phyloP scores from a whole-genome alignment of 2,329 filamentous ascomycete genomes.

The Penicillium sp. region DNA sequence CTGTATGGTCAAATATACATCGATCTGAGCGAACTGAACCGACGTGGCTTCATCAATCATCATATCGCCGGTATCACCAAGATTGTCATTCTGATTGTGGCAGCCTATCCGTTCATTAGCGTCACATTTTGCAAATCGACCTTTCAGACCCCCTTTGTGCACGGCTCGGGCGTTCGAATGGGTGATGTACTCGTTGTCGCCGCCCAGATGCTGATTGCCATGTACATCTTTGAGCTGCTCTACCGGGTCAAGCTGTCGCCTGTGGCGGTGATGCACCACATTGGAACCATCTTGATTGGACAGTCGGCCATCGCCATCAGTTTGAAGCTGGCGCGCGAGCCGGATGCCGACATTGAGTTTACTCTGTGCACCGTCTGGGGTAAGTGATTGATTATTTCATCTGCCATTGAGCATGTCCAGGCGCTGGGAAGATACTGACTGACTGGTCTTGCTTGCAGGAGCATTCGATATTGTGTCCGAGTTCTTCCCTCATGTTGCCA shows the following conservation, averaged over 20 bases:
- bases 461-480: constrained; percentile 49
- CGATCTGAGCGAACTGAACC: constrained; percentile 35
- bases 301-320: constrained; percentile 45
- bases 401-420: neutral
- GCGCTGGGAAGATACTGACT: too few relatives aligned
- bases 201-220: constrained; percentile 45
- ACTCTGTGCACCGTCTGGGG: constrained; percentile 42
- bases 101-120: constrained; percentile 44
- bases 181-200: constrained; percentile 44
- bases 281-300: constrained; percentile 43
- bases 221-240: constrained; percentile 49
- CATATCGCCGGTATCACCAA: constrained; percentile 47
- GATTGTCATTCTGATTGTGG: constrained; percentile 39
- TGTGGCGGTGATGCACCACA: constrained; percentile 44
- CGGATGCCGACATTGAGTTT: constrained; percentile 38
- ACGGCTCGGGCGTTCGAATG: constrained; percentile 34
- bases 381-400: constrained; percentile 21
- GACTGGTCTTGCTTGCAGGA: constrained; percentile 31
- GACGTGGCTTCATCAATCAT: constrained; percentile 48
- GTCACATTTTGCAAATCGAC: constrained; percentile 35
- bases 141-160: constrained; percentile 33
- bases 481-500: constrained; percentile 47
- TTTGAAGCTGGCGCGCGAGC: constrained; percentile 25
- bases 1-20: constrained; percentile 39
- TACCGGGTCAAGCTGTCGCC: constrained; percentile 44